Evolutionary conservation across 345 rosid genomes (phyloP).

Genomic region (Salix suchowensis): DNA sequence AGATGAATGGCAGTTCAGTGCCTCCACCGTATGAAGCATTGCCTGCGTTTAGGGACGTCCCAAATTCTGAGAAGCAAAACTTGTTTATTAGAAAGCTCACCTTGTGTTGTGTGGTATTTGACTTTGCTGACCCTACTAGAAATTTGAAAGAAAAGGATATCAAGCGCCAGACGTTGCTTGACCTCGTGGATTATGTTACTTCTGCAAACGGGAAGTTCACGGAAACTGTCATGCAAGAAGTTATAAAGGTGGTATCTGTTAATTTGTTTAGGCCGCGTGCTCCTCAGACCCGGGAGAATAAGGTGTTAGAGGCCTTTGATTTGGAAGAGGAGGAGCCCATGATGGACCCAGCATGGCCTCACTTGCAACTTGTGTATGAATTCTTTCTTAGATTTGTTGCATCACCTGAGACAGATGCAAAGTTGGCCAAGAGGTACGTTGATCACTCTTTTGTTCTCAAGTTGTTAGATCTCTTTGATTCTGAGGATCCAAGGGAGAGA

Average conservation of each 20-base stretch:
- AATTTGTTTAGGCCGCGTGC: conserved; percentile 57
- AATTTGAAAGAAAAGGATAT: conserved; percentile 64
- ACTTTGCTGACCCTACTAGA: conserved; percentile 56
- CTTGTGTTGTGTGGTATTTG: conserved; percentile 56
- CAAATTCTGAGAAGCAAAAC: conserved; percentile 52
- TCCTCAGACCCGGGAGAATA: conserved; percentile 62
- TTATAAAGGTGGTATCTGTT: conserved; percentile 53
- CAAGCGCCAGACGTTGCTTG: conserved; percentile 66
- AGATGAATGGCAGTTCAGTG: conserved; percentile 27
- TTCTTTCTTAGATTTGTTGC: conserved; percentile 66
- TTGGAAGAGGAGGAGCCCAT: conserved; percentile 69
- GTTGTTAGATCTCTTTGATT: conserved; percentile 61
- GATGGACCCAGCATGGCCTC: conserved; percentile 82
- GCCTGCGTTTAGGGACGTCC: conserved; percentile 57
- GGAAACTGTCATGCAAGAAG: conserved; percentile 53
- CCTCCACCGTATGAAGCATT: conserved; percentile 48
- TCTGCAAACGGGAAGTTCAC: conserved; percentile 52
- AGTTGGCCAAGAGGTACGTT: conserved; percentile 59
- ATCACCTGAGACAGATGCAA: conserved; percentile 71
- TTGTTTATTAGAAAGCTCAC: conserved; percentile 49
- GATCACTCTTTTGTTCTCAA: conserved; percentile 61
- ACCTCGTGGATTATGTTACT: conserved; percentile 63
- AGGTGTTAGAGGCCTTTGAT: conserved; percentile 55
- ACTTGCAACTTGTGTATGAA: conserved; percentile 69
- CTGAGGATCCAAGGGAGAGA: conserved; percentile 73